Percentiles rank a stretch among this genome's conserved stretches.
Evolutionary conservation across 345 rosid genomes (phyloP).

Genomic region (Corymbia maculata): DNA sequence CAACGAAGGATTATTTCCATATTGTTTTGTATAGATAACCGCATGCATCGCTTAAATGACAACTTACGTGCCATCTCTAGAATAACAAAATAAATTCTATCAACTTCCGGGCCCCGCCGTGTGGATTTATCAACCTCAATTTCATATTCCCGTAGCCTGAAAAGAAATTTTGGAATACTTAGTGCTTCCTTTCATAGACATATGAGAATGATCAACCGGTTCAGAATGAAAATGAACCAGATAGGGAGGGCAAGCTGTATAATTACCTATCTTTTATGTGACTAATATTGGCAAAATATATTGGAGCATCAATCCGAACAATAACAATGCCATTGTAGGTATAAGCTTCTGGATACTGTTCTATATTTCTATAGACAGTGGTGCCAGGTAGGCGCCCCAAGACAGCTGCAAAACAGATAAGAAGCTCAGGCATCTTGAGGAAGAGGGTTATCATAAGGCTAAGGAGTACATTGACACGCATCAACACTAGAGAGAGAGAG

Average conservation of each 20-base stretch:
- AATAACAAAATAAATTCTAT: slow-evolving; percentile 74
- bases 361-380: slow-evolving; percentile 81
- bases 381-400: slow-evolving; percentile 99
- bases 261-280: slow-evolving; percentile 82
- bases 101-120: slow-evolving; percentile 79
- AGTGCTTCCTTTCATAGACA: background rate
- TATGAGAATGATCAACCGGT: background rate
- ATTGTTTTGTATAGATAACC: background rate
- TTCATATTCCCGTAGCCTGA: slow-evolving; percentile 87
- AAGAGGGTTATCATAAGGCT: background rate
- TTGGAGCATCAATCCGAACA: slow-evolving; percentile 88
- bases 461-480: background rate
- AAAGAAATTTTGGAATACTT: background rate
- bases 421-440: background rate
- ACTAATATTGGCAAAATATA: slow-evolving; percentile 95
- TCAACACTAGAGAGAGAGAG: background rate
- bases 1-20: background rate
- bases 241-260: background rate
- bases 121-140: slow-evolving; percentile 61
- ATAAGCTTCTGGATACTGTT: slow-evolving; percentile 95
- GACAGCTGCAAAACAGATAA: slow-evolving; percentile 44
- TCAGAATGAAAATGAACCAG: background rate
- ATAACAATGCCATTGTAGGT: slow-evolving; percentile 90
- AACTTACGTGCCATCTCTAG: slow-evolving; percentile 95
- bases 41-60: background rate